phyloP scores from a whole-genome alignment of 192 early-diverging fungal species.

The Linnemannia hyalina region DNA sequence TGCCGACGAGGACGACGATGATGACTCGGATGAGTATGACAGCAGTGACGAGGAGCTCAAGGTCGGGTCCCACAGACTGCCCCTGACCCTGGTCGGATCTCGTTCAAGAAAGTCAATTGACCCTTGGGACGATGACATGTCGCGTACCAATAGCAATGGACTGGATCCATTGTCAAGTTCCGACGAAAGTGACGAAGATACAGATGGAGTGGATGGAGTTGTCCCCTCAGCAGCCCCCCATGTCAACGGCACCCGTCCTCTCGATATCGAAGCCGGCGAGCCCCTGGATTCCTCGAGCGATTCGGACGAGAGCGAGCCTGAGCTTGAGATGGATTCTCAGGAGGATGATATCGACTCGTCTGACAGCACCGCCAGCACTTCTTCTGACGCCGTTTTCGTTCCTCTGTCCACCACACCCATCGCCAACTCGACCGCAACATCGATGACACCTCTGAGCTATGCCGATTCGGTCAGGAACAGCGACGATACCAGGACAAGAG shows the following conservation, averaged over 20 bases:
- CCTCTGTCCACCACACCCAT: constrained; percentile 8
- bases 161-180: neutral
- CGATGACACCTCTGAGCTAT: constrained; percentile 29
- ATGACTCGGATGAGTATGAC: constrained; percentile 18
- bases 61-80: neutral
- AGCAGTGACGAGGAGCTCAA: constrained; percentile 8
- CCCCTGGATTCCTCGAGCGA: neutral
- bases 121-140: constrained; percentile 12
- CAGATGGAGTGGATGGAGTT: constrained; percentile 14
- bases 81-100: neutral
- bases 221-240: constrained; percentile 17
- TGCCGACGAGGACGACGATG: constrained; percentile 9
- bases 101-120: constrained; percentile 8
- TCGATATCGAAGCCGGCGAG: constrained; percentile 47
- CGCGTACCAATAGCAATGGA: neutral
- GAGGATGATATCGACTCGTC: neutral
- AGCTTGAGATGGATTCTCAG: constrained; percentile 7
- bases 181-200: constrained; percentile 12
- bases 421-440: neutral
- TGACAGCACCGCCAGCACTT: neutral
- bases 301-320: constrained; percentile 4
- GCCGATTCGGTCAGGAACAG: constrained; percentile 36
- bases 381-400: constrained; percentile 9
- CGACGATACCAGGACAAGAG: constrained; percentile 20
- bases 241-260: constrained; percentile 29